A percentile compares a stretch with the other conserved stretches of the same genome.
Evolutionary conservation across 768 basidiomycete species (phyloP).

Genomic region (Termitomyces sp.): DNA sequence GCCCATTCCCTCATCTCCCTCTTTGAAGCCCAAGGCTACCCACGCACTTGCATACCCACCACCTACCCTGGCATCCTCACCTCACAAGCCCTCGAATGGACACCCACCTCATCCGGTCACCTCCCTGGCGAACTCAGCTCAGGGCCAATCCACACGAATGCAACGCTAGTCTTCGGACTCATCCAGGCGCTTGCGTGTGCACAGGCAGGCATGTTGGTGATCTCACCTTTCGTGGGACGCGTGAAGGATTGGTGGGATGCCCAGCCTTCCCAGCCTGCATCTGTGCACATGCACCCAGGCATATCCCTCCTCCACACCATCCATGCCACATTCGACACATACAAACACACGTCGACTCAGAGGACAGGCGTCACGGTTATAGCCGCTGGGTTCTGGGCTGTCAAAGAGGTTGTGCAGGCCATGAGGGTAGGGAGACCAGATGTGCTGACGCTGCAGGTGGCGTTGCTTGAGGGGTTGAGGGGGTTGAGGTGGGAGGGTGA

Average conservation of each 20-base stretch:
- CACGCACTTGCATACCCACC: slow-evolving; percentile 29
- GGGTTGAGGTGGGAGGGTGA: background rate
- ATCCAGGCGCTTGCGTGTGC: slow-evolving; percentile 37
- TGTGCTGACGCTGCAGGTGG: slow-evolving; percentile 33
- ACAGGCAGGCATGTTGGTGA: slow-evolving; percentile 32
- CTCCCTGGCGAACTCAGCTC: background rate
- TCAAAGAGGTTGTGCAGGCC: slow-evolving; percentile 32
- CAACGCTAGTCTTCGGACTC: slow-evolving; percentile 34
- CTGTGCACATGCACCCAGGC: slow-evolving; percentile 21
- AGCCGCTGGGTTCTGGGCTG: slow-evolving; percentile 34
- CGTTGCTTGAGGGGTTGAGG: slow-evolving; percentile 29
- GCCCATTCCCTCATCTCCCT: slow-evolving; percentile 26
- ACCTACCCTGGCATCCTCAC: slow-evolving; percentile 34
- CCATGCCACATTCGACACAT: slow-evolving; percentile 22
- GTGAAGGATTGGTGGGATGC: slow-evolving; percentile 38
- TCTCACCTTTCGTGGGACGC: slow-evolving; percentile 37
- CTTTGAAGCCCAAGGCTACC: slow-evolving; percentile 29
- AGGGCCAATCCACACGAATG: slow-evolving; percentile 31
- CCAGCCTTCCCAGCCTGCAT: background rate
- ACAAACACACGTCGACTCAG: slow-evolving; percentile 25
- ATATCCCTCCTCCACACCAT: slow-evolving; percentile 31
- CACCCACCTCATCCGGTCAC: too few species aligned
- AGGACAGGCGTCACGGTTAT: slow-evolving; percentile 31
- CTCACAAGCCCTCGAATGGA: slow-evolving; percentile 27
- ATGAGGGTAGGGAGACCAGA: slow-evolving; percentile 25